Percentiles rank a stretch among this genome's conserved stretches.
phyloP scores from a whole-genome alignment of 2,329 filamentous ascomycete species.

The Colletotrichum echinochloae region DNA sequence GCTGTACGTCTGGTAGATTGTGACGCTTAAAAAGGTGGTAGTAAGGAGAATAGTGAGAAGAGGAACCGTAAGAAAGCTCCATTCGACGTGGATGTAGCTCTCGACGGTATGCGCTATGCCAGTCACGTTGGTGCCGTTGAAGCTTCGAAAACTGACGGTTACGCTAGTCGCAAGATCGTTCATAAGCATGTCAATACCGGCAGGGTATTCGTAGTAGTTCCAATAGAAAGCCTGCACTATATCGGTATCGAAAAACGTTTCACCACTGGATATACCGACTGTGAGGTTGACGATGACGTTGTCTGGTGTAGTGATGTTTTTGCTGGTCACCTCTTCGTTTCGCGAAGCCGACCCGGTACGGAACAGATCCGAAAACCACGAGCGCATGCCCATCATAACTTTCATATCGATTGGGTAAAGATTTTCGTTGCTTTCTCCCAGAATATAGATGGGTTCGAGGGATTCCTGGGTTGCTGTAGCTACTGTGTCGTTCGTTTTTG shows the following conservation, averaged over 20 bases:
- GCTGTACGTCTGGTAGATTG: conserved; percentile 44
- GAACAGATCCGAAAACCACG: conserved; percentile 49
- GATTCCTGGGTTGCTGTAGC: conserved; percentile 35
- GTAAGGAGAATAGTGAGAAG: conserved; percentile 48
- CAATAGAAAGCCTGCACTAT: conserved; percentile 55
- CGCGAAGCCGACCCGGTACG: conserved; percentile 47
- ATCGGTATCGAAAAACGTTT: conserved; percentile 51
- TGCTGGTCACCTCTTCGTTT: conserved; percentile 44
- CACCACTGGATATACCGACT: conserved; percentile 49
- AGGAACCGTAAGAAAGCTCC: conserved; percentile 51
- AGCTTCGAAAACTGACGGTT: conserved; percentile 50
- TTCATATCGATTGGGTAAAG: conserved; percentile 46
- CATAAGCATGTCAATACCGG: conserved; percentile 51
- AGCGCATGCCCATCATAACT: conserved; percentile 48
- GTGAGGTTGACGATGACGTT: conserved; percentile 49
- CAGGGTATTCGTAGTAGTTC: conserved; percentile 53
- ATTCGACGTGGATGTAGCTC: conserved; percentile 51
- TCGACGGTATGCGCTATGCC: conserved; percentile 47
- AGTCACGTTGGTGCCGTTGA: conserved; percentile 45
- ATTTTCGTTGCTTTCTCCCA: conserved; percentile 23
- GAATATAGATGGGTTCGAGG: conserved; percentile 42
- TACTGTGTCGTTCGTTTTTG: conserved; percentile 46
- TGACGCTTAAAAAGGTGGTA: conserved; percentile 47
- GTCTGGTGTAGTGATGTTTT: conserved; percentile 44
- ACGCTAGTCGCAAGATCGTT: conserved; percentile 50